Conservation (phyloP, 306 rosid species). For the Cucumis cinereus region DNA sequence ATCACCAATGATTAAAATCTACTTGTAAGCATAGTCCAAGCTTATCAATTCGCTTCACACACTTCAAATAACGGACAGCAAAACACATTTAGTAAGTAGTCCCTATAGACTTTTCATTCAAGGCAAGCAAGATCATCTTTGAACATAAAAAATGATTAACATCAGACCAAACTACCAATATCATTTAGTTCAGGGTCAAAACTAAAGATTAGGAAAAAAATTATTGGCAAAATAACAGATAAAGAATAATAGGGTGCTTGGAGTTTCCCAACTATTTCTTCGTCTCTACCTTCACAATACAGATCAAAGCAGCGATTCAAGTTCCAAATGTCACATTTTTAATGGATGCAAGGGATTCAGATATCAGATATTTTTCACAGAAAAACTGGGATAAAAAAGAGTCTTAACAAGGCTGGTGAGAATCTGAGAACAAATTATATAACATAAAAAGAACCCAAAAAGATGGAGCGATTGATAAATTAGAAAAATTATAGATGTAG, state of each 20-base stretch:
- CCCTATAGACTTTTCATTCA: too few relatives aligned
- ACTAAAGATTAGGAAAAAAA: background rate
- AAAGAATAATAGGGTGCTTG: background rate
- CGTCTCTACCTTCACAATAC: background rate
- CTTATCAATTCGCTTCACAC: too few relatives aligned
- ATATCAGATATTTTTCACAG: background rate
- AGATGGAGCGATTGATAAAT: background rate
- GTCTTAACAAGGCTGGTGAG: background rate
- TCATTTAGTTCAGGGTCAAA: too few relatives aligned
- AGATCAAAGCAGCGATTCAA: background rate
- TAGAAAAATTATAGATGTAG: constrained; percentile 4
- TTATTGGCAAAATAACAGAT: background rate
- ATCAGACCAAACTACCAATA: too few relatives aligned
- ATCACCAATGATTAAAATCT: too few relatives aligned
- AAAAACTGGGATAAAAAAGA: background rate
- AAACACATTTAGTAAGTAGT: too few relatives aligned
- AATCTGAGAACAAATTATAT: background rate
- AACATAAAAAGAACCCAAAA: background rate
- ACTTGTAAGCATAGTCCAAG: too few relatives aligned
- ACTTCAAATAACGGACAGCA: too few relatives aligned
- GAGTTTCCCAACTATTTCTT: background rate
- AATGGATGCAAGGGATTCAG: background rate
- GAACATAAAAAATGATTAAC: too few relatives aligned
- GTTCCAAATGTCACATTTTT: background rate
- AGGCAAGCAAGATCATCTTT: too few relatives aligned